Evolutionary conservation across 345 rosid species (phyloP).

Genomic region (Rhizophora apiculata): DNA sequence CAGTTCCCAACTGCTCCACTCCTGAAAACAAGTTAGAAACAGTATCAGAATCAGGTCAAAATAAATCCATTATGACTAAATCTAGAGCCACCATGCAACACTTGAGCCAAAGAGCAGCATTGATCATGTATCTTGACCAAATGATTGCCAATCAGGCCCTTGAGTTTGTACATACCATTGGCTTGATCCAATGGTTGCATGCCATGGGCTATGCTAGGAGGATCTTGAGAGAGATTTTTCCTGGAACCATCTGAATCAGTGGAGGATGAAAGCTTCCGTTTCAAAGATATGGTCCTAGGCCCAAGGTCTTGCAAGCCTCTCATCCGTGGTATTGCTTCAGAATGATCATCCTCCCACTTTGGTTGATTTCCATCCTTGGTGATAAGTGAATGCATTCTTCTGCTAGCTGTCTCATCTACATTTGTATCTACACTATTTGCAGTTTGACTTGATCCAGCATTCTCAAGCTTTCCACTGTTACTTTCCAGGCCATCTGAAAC

Average conservation of each 20-base stretch:
- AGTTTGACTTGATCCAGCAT: slow-evolving; percentile 30
- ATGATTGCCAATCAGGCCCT: slow-evolving; percentile 12
- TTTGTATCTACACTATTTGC: slow-evolving; percentile 30
- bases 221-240: slow-evolving; percentile 44
- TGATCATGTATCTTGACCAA: slow-evolving; percentile 24
- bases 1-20: slow-evolving; percentile 43
- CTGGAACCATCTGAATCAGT: slow-evolving; percentile 44
- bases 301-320: slow-evolving; percentile 90
- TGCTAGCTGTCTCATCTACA: slow-evolving; percentile 28
- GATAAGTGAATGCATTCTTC: slow-evolving; percentile 25
- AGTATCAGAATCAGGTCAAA: slow-evolving; percentile 24
- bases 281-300: slow-evolving; percentile 51
- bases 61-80: slow-evolving; percentile 16
- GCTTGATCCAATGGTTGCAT: slow-evolving; percentile 39
- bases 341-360: slow-evolving; percentile 40
- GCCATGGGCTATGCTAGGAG: slow-evolving; percentile 44
- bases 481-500: slow-evolving; percentile 41
- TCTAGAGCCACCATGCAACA: slow-evolving; percentile 19
- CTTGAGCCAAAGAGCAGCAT: slow-evolving; percentile 19
- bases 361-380: slow-evolving; percentile 29
- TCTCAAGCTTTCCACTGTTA: slow-evolving; percentile 38
- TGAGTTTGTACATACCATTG: slow-evolving; percentile 47
- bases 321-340: slow-evolving; percentile 62
- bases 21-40: slow-evolving; percentile 48
- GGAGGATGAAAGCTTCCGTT: slow-evolving; percentile 50